These are phyloP conservation scores for Echinosophora koreensis DNA, from an alignment of 306 rosid species.

Conservation along the genomic window DNA sequence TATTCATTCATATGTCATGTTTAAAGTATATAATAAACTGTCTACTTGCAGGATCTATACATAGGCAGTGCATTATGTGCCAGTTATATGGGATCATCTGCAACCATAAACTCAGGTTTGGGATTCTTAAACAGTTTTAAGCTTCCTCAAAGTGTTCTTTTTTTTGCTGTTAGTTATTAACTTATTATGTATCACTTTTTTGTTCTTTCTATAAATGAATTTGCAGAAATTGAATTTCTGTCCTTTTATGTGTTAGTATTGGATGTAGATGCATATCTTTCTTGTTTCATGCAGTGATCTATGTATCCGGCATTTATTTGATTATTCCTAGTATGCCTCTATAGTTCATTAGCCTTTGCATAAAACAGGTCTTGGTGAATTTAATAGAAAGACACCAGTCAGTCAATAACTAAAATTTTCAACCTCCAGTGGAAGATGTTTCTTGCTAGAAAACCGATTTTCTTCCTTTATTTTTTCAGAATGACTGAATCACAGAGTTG, in stretches of 20 bases:
- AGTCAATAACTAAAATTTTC: neutral
- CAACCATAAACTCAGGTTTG: conserved; percentile 70
- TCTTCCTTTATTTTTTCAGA: no score
- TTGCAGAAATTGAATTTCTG: conserved; percentile 18
- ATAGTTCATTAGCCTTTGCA: neutral
- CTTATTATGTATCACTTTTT: neutral
- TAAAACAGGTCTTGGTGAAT: neutral
- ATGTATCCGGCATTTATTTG: neutral
- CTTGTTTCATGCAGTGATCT: neutral
- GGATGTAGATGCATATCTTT: neutral
- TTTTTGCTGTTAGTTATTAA: neutral
- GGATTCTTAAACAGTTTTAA: conserved; percentile 35
- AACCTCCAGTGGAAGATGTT: neutral
- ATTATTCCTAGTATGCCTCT: neutral
- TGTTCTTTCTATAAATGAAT: neutral
- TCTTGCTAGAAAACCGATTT: neutral
- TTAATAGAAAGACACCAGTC: neutral
- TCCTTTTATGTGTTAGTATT: neutral
- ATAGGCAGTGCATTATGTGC: conserved; percentile 49
- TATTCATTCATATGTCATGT: neutral
- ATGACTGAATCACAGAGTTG: no score
- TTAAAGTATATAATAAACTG: conserved; percentile 27
- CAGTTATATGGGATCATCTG: conserved; percentile 57
- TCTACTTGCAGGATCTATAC: conserved; percentile 56
- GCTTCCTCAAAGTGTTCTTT: neutral